Base-by-base conservation (phyloP, 352 stramenopile genomes). In the Phytophthora fragariae region DNA sequence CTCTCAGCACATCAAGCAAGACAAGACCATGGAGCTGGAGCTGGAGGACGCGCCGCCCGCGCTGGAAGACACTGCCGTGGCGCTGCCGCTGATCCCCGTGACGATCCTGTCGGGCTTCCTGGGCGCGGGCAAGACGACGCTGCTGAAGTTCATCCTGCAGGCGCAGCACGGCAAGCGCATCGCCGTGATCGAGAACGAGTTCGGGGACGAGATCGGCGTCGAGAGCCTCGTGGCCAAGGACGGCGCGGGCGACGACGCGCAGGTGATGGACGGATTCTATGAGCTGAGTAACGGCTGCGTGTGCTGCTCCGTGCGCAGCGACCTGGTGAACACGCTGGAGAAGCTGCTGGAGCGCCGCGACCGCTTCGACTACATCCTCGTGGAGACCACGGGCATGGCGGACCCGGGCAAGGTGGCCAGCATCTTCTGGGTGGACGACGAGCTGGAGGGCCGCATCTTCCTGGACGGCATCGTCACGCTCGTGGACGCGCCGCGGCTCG, bases 161-260 rank as follows among this genome's bases (percentile, higher is more conserved):
- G 94, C 91, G 29, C 66, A 70, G 5, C 96, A 99, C 67, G 96
- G 95, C 15, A 97, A 96, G 79, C 96, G 95, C 68, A 97, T 99
- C 62, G 97, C 97, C 1, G 97, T 99, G 33, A 99, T 99, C 73
- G 97, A 99, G 80, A 99, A 99, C 83, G 98, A 99, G 77, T 99
- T 99, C 76, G 98, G 98, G 37, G 94, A 98, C 56, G 91, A 99
- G 64, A 90, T 97, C 27, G 90, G 99, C 47, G 97, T 99, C 33
- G 94, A 99, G 70, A 96, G 92, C 55, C 86, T 98, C 12, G 82
- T 99, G 41, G 81, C 88, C 65, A 91, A 92, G 65, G 80, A 93
- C 52, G 86, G 85, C 3, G 68, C 73, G 3, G 82, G 88, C 37
- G 88, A 86, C 1, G 54, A 90, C 15, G 37, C 37, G 37, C 37